These are phyloP conservation scores for Rhodosporidiobolus sp. DNA, from an alignment of 768 basidiomycete genomes.

Conservation along the genomic window DNA sequence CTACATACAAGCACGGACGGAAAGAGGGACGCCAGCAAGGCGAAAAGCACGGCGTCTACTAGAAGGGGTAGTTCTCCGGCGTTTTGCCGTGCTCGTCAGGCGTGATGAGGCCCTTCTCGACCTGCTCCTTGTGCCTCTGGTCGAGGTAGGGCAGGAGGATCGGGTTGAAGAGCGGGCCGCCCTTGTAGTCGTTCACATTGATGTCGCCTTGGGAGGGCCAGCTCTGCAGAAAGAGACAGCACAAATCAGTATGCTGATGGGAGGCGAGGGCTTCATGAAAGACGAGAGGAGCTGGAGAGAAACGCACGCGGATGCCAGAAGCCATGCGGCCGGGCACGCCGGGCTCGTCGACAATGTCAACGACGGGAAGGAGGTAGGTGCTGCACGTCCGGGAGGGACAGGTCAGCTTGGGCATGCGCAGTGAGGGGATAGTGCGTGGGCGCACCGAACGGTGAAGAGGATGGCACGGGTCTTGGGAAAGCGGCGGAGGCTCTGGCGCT, in stretches of 20 bases:
- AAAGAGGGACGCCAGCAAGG: too few species aligned
- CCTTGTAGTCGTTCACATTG: slow-evolving; percentile 56
- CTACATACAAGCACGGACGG: too few species aligned
- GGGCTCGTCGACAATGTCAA: slow-evolving; percentile 57
- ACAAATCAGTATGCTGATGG: too few species aligned
- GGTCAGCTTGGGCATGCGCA: too few species aligned
- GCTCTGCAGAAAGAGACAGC: slow-evolving; percentile 44
- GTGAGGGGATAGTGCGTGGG: too few species aligned
- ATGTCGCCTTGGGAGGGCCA: slow-evolving; percentile 56
- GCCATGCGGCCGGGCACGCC: slow-evolving; percentile 64
- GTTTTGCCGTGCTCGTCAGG: slow-evolving; percentile 11
- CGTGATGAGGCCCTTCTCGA: slow-evolving; percentile 41
- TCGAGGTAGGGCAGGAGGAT: slow-evolving; percentile 51
- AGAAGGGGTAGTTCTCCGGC: not conserved
- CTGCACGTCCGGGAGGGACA: not conserved
- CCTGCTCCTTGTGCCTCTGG: slow-evolving; percentile 48
- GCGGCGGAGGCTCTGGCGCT: slow-evolving; percentile 65
- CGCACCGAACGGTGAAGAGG: slow-evolving; percentile 63
- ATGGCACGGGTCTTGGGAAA: slow-evolving; percentile 64
- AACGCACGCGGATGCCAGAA: slow-evolving; percentile 53
- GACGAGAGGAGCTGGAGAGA: not conserved
- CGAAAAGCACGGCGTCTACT: not conserved
- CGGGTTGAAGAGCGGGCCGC: slow-evolving; percentile 45
- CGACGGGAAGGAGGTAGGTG: slow-evolving; percentile 38
- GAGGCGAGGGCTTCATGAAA: too few species aligned